A percentile compares a stretch with the other conserved stretches of the same genome.
phyloP scores from a whole-genome alignment of 306 rosid species.

The Vigna nakashimae region DNA sequence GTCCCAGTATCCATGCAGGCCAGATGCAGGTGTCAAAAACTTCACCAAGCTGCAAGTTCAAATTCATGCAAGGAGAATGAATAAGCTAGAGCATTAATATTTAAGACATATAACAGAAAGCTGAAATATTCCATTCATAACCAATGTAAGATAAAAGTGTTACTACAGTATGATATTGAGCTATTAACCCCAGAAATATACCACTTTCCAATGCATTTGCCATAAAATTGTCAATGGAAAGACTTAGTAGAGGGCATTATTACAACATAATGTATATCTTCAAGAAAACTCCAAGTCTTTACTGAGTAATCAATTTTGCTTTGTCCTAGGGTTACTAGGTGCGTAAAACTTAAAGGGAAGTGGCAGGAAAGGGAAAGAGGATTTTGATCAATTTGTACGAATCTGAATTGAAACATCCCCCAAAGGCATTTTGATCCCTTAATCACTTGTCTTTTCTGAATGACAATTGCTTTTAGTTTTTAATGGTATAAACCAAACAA shows the following conservation, averaged over 20 bases:
- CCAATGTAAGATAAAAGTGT: neutral
- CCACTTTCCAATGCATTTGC: slow-evolving; percentile 13
- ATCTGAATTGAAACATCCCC: neutral
- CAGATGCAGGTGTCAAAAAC: slow-evolving; percentile 87
- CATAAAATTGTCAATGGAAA: neutral
- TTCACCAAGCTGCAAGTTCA: slow-evolving; percentile 82
- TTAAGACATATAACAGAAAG: slow-evolving; percentile 23
- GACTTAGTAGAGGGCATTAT: neutral
- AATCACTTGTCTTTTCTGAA: neutral
- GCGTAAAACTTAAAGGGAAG: neutral
- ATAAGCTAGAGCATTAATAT: slow-evolving; percentile 24
- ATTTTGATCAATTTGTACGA: slow-evolving; percentile 7
- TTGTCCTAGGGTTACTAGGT: neutral
- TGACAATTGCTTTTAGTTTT: slow-evolving; percentile 13
- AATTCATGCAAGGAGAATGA: slow-evolving; percentile 39
- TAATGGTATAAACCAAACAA: slow-evolving; percentile 39
- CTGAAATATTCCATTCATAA: neutral
- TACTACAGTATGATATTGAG: slow-evolving; percentile 10
- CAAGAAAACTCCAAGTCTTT: neutral
- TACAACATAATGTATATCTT: neutral
- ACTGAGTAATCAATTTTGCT: neutral
- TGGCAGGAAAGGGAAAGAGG: neutral
- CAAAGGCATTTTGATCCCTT: slow-evolving; percentile 10
- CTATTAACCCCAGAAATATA: neutral
- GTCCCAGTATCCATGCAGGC: slow-evolving; percentile 96